A percentile compares a stretch with the other conserved stretches of the same genome.
Conservation (phyloP, 495 filamentous ascomycete genomes). For the Penicillium arizonense region DNA sequence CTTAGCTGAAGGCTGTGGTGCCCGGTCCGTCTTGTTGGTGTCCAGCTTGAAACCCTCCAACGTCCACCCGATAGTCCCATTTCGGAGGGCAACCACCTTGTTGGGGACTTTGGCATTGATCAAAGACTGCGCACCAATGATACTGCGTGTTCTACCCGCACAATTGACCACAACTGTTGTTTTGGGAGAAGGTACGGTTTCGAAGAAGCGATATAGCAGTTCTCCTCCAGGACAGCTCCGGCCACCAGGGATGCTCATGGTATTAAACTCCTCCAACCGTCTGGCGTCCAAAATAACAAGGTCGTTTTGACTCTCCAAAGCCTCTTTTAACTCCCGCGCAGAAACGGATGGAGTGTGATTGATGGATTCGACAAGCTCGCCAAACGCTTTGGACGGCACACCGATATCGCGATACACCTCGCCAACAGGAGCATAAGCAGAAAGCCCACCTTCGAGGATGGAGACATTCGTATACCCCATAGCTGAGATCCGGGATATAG, state of each 20-base stretch:
- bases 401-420: slow-evolving; percentile 30
- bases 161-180: slow-evolving; percentile 28
- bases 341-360: slow-evolving; percentile 26
- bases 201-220: slow-evolving; percentile 23
- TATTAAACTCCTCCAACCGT: slow-evolving; percentile 23
- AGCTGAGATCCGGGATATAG: slow-evolving; percentile 9
- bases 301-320: slow-evolving; percentile 14
- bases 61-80: slow-evolving; percentile 30
- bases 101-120: slow-evolving; percentile 23
- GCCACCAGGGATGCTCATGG: slow-evolving; percentile 28
- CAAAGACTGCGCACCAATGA: slow-evolving; percentile 24
- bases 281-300: slow-evolving; percentile 24
- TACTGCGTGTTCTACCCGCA: slow-evolving; percentile 27
- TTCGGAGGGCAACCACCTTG: slow-evolving; percentile 23
- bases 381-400: slow-evolving; percentile 29
- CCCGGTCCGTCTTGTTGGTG: slow-evolving; percentile 7
- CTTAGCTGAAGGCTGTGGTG: slow-evolving; percentile 13
- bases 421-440: slow-evolving; percentile 16
- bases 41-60: slow-evolving; percentile 23
- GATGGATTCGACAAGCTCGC: slow-evolving; percentile 29
- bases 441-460: slow-evolving; percentile 21
- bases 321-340: slow-evolving; percentile 16
- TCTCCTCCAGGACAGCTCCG: slow-evolving; percentile 28
- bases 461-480: slow-evolving; percentile 18
- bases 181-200: slow-evolving; percentile 19